Evolutionary conservation across 1,139 yeast genomes (phyloP).

Genomic region (Chernovozyma aurita): DNA sequence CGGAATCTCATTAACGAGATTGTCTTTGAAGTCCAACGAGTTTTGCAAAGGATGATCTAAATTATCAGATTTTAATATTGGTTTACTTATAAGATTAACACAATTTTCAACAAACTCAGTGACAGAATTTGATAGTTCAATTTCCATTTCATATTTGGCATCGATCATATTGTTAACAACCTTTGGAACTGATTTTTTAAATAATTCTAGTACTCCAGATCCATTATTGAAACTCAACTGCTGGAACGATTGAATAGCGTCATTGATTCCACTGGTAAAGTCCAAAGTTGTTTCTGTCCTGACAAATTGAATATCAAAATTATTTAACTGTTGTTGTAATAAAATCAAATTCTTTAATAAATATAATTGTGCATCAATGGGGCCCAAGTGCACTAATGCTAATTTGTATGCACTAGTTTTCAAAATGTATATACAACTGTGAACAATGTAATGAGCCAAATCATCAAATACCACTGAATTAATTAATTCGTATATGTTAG

Average conservation of each 20-base stretch:
- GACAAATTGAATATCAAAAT: conserved; percentile 76
- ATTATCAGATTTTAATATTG: conserved; percentile 21
- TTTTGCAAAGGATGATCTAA: conserved; percentile 24
- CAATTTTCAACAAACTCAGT: conserved; percentile 52
- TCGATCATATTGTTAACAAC: conserved; percentile 85
- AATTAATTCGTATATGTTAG: conserved; percentile 76
- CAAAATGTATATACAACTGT: conserved; percentile 62
- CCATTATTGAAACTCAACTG: conserved; percentile 30
- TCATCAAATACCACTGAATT: conserved; percentile 80
- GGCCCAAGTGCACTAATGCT: conserved; percentile 34
- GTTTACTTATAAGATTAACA: conserved; percentile 31
- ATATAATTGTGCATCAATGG: conserved; percentile 60
- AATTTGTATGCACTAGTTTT: conserved; percentile 47
- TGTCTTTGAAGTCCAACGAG: conserved; percentile 38
- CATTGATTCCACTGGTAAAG: conserved; percentile 66
- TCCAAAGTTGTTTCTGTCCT: conserved; percentile 73
- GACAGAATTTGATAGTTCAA: conserved; percentile 67
- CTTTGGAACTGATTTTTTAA: conserved; percentile 70
- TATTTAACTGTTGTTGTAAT: conserved; percentile 65
- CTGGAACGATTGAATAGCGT: conserved; percentile 22
- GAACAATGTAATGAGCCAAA: conserved; percentile 82
- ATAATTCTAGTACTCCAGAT: conserved; percentile 53
- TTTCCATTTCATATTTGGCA: conserved; percentile 72
- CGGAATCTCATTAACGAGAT: conserved; percentile 51
- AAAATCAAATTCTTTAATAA: conserved; percentile 69